These are phyloP conservation scores for Erysimum cheiri DNA, from an alignment of 441 rosid genomes.

Conservation along the genomic window DNA sequence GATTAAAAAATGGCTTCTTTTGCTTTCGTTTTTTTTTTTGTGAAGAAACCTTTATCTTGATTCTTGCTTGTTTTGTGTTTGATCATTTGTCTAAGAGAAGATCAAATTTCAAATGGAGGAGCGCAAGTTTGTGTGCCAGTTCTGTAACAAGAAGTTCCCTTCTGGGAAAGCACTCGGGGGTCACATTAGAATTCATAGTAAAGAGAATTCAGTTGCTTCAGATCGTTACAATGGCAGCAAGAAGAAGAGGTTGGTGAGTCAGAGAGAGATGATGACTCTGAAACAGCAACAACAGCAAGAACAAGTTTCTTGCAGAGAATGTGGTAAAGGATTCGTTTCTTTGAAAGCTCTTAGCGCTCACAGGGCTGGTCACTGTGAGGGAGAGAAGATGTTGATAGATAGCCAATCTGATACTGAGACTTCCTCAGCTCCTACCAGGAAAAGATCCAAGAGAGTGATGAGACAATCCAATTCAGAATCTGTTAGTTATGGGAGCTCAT, in stretches of 20 bases:
- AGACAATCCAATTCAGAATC: slow-evolving; percentile 48
- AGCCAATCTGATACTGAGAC: slow-evolving; percentile 69
- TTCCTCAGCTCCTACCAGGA: slow-evolving; percentile 55
- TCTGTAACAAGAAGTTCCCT: slow-evolving; percentile 70
- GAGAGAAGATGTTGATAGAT: slow-evolving; percentile 51
- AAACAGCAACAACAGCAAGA: slow-evolving; percentile 48
- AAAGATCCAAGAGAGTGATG: slow-evolving; percentile 58
- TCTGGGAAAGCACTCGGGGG: slow-evolving; percentile 93
- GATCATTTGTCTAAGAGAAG: slow-evolving; percentile 41
- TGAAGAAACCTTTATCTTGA: not conserved
- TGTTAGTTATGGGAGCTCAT: slow-evolving; percentile 48
- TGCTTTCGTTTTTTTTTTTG: slow-evolving; percentile 33
- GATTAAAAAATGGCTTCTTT: slow-evolving; percentile 35
- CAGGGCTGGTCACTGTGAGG: slow-evolving; percentile 73
- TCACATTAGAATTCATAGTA: slow-evolving; percentile 81
- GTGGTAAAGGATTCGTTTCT: slow-evolving; percentile 78
- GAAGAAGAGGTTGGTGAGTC: slow-evolving; percentile 58
- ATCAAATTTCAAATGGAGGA: slow-evolving; percentile 54
- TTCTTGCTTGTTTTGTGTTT: slow-evolving; percentile 39
- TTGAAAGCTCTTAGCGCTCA: slow-evolving; percentile 80
- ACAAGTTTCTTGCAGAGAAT: slow-evolving; percentile 63
- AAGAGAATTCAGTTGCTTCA: slow-evolving; percentile 43
- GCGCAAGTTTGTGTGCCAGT: slow-evolving; percentile 67
- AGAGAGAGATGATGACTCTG: slow-evolving; percentile 36
- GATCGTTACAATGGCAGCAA: slow-evolving; percentile 53